Evolutionary conservation across 352 stramenopile species (phyloP).

Genomic region (Phytophthora fragariaefolia): DNA sequence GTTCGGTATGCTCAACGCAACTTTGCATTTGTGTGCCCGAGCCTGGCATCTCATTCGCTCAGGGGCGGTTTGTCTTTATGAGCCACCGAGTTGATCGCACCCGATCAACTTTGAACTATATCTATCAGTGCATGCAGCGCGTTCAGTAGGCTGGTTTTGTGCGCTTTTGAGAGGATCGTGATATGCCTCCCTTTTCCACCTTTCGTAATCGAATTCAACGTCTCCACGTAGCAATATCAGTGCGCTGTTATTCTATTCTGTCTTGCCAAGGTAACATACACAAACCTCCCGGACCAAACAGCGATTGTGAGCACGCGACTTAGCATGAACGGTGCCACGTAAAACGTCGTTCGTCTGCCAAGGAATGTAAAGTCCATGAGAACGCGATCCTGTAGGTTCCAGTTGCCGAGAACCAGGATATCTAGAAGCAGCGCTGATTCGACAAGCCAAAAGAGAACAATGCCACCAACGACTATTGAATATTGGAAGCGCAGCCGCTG

Average conservation of each 20-base stretch:
- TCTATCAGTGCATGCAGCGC: too few relatives aligned
- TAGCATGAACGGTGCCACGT: slow-evolving; percentile 10
- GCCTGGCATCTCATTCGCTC: too few relatives aligned
- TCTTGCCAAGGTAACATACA: not conserved
- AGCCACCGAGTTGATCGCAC: too few relatives aligned
- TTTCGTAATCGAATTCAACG: not conserved
- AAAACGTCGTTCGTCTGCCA: not conserved
- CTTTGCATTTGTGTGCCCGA: too few relatives aligned
- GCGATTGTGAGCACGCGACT: slow-evolving; percentile 10
- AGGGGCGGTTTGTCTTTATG: too few relatives aligned
- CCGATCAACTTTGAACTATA: too few relatives aligned
- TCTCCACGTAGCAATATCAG: not conserved
- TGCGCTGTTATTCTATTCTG: not conserved
- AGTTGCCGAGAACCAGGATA: slow-evolving; percentile 7
- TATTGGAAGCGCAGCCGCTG: slow-evolving; percentile 5
- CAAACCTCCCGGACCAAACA: slow-evolving; percentile 4
- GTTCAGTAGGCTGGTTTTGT: too few relatives aligned
- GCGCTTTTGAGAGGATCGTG: not conserved
- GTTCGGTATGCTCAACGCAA: too few relatives aligned
- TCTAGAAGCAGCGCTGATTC: slow-evolving; percentile 4
- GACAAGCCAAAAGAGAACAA: slow-evolving; percentile 3
- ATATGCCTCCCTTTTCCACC: not conserved
- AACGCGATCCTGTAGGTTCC: slow-evolving; percentile 13
- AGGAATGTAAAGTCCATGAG: not conserved
- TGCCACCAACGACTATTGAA: not conserved